Evolutionary conservation across 176 grass and related monocot genomes (phyloP).

Genomic region (Microstegium vimineum): DNA sequence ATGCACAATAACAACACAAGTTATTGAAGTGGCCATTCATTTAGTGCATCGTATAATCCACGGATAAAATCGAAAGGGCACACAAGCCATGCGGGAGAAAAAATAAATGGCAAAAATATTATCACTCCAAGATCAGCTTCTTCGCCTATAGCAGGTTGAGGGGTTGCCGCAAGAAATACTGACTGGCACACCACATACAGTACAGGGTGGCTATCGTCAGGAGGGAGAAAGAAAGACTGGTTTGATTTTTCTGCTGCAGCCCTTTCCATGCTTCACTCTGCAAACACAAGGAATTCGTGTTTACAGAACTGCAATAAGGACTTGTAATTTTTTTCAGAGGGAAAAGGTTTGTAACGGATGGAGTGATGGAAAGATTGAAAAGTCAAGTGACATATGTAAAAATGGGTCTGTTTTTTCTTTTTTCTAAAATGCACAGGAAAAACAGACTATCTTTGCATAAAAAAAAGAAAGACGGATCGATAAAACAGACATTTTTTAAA

Average conservation of each 20-base stretch:
- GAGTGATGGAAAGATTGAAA: neutral
- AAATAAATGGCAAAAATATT: conserved; percentile 72
- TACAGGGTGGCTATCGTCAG: conserved; percentile 58
- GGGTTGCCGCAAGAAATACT: conserved; percentile 78
- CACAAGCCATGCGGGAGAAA: conserved; percentile 81
- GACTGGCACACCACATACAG: conserved; percentile 75
- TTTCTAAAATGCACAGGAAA: neutral
- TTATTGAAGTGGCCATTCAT: conserved; percentile 49
- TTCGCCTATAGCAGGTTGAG: conserved; percentile 81
- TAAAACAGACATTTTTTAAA: too few species aligned
- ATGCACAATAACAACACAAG: neutral
- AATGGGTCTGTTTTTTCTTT: neutral
- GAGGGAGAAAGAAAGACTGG: conserved; percentile 59
- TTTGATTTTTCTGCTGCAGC: conserved; percentile 64
- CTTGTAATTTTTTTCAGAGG: neutral
- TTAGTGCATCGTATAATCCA: conserved; percentile 40
- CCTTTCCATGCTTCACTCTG: conserved; percentile 55
- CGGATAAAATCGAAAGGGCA: conserved; percentile 55
- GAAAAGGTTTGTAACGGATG: neutral
- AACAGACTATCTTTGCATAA: neutral
- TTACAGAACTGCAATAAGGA: neutral
- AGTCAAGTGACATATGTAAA: neutral
- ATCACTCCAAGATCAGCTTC: conserved; percentile 96
- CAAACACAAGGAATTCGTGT: conserved; percentile 18
- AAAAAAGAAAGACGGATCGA: neutral